These are phyloP conservation scores for Candida orba DNA, from an alignment of 805 yeast species.

Conservation along the genomic window DNA sequence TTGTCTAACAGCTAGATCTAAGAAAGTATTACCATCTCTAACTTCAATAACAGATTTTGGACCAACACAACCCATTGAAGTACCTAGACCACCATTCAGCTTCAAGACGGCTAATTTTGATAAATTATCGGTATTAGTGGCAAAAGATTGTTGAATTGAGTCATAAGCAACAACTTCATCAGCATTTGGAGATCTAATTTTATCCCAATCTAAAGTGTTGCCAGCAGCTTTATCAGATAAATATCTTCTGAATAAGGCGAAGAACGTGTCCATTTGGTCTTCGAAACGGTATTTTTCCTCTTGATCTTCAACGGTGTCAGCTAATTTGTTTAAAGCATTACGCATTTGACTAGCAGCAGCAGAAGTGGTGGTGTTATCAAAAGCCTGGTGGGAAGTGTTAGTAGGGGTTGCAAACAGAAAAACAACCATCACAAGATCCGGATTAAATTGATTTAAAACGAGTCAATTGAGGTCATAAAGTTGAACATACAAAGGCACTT, in stretches of 20 bases:
- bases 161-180: slow-evolving; percentile 84
- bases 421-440: not conserved
- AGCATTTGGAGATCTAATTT: slow-evolving; percentile 82
- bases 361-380: slow-evolving; percentile 89
- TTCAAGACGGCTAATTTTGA: slow-evolving; percentile 89
- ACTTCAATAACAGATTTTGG: slow-evolving; percentile 98
- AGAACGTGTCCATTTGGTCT: slow-evolving; percentile 89
- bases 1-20: slow-evolving; percentile 94
- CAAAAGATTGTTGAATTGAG: slow-evolving; percentile 36
- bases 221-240: slow-evolving; percentile 84
- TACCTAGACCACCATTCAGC: slow-evolving; percentile 96
- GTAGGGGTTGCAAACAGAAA: not conserved
- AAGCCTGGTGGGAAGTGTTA: slow-evolving; percentile 43
- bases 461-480: not conserved
- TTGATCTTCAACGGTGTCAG: slow-evolving; percentile 64
- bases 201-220: slow-evolving; percentile 85
- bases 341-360: slow-evolving; percentile 98
- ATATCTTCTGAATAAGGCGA: slow-evolving; percentile 88
- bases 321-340: slow-evolving; percentile 82
- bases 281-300: slow-evolving; percentile 58
- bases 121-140: slow-evolving; percentile 33
- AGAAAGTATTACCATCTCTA: slow-evolving; percentile 95
- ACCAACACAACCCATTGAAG: slow-evolving; percentile 99
- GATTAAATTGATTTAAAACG: not conserved
- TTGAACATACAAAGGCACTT: slow-evolving; percentile 21